Percentiles rank a stretch among this genome's conserved stretches.
phyloP scores from a whole-genome alignment of 148 eudicot genomes.

The Persicaria maculosa region DNA sequence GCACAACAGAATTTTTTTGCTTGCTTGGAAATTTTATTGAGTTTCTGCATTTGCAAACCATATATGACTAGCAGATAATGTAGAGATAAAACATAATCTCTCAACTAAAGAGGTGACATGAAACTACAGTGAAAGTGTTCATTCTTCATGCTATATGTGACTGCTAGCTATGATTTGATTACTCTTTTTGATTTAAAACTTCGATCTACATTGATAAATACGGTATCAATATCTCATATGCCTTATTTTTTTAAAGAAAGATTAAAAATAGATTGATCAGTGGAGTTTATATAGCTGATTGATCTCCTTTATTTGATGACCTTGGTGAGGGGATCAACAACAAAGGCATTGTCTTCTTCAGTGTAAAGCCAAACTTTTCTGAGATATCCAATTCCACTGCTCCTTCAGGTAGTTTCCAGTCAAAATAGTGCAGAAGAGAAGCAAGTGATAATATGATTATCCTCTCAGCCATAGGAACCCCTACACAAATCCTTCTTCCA shows the following conservation, averaged over 20 bases:
- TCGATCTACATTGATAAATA: background rate
- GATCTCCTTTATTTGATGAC: constrained; percentile 20
- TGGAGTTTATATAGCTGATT: background rate
- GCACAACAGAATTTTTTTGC: background rate
- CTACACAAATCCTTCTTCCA: constrained; percentile 66
- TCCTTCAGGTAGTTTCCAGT: constrained; percentile 52
- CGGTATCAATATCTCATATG: background rate
- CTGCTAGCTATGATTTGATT: background rate
- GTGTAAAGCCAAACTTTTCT: constrained; percentile 59
- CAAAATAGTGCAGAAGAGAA: constrained; percentile 57
- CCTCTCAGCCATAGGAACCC: constrained; percentile 52
- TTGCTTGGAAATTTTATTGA: background rate
- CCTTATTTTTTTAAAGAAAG: no score
- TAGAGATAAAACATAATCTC: background rate
- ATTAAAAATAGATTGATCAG: background rate
- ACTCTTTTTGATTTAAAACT: background rate
- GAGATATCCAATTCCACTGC: constrained; percentile 29
- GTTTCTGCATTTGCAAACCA: background rate
- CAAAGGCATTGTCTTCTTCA: constrained; percentile 46
- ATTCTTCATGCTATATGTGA: background rate
- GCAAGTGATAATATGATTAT: constrained; percentile 46
- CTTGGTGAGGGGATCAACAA: constrained; percentile 43
- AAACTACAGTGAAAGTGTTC: background rate
- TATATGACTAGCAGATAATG: background rate
- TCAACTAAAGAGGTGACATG: background rate